Evolutionary conservation across 176 grass and related monocot genomes (phyloP).

Genomic region (Coix lacrymajobi): DNA sequence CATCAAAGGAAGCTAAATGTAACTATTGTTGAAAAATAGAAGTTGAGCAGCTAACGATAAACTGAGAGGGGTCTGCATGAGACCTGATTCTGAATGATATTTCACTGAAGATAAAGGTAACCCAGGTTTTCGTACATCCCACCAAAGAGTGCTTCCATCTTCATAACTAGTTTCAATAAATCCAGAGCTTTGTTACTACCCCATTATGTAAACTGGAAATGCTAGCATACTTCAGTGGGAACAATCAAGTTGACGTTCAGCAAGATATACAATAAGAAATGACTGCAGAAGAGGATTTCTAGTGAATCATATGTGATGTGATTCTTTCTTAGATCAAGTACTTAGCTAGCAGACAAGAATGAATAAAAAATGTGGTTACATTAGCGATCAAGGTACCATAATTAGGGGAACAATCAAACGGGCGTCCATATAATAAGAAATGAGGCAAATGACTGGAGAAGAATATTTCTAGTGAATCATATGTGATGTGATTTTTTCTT

Average conservation of each 20-base stretch:
- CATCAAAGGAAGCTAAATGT: constrained; percentile 11
- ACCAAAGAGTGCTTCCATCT: constrained; percentile 98
- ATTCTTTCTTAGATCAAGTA: neutral
- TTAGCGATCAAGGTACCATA: neutral
- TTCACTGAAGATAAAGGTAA: constrained; percentile 62
- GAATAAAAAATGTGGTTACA: neutral
- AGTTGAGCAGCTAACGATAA: neutral
- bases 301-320: neutral
- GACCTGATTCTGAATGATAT: constrained; percentile 93
- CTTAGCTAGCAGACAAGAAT: neutral
- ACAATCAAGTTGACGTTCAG: neutral
- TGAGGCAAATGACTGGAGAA: neutral
- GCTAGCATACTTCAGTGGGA: neutral
- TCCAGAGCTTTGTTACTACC: neutral
- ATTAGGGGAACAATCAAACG: neutral
- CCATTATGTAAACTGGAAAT: neutral
- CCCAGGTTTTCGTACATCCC: constrained; percentile 79
- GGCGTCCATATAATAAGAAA: neutral
- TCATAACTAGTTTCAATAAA: constrained; percentile 66
- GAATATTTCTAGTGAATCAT: neutral
- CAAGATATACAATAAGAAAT: neutral
- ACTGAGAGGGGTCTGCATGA: neutral
- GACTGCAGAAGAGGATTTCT: neutral
- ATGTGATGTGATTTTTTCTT: neutral
- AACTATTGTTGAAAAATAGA: neutral